Evolutionary conservation across 1,139 yeast species (phyloP).

Genomic region (Hyphopichia pseudoburtonii): DNA sequence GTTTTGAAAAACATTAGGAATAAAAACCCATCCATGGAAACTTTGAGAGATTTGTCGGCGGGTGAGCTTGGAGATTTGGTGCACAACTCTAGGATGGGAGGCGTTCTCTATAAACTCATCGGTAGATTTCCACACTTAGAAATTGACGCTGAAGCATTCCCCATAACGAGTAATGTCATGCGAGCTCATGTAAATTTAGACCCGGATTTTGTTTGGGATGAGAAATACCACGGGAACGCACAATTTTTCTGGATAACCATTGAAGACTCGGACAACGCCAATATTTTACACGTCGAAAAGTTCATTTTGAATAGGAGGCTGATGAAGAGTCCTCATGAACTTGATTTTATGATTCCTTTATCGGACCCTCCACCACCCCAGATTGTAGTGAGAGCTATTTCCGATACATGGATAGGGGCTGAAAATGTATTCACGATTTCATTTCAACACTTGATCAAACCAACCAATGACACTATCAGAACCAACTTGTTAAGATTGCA

Average conservation of each 20-base stretch:
- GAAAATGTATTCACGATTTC: slow-evolving; percentile 78
- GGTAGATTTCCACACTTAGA: slow-evolving; percentile 73
- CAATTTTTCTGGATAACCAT: slow-evolving; percentile 92
- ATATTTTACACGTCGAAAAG: slow-evolving; percentile 79
- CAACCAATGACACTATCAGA: slow-evolving; percentile 81
- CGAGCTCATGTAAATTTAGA: slow-evolving; percentile 69
- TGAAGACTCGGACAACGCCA: slow-evolving; percentile 76
- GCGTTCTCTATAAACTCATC: slow-evolving; percentile 55
- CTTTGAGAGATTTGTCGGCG: slow-evolving; percentile 69
- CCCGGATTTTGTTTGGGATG: slow-evolving; percentile 87
- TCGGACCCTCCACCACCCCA: slow-evolving; percentile 89
- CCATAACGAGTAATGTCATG: slow-evolving; percentile 85
- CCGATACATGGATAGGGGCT: slow-evolving; percentile 90
- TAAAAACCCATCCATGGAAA: slow-evolving; percentile 68
- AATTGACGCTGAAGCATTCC: slow-evolving; percentile 82
- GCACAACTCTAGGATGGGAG: slow-evolving; percentile 77
- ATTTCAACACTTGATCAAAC: slow-evolving; percentile 86
- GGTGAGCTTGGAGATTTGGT: slow-evolving; percentile 86
- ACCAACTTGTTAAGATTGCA: slow-evolving; percentile 78
- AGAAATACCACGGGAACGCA: slow-evolving; percentile 73
- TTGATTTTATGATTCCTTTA: slow-evolving; percentile 92
- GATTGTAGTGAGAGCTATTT: slow-evolving; percentile 71
- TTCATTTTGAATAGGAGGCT: slow-evolving; percentile 65
- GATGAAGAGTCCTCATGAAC: slow-evolving; percentile 58
- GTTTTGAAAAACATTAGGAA: slow-evolving; percentile 62